Evolutionary conservation across 2,329 filamentous ascomycete genomes (phyloP), one percentile per base, ranked within the genome.

Genomic region (Xenoacremonium recifei): DNA sequence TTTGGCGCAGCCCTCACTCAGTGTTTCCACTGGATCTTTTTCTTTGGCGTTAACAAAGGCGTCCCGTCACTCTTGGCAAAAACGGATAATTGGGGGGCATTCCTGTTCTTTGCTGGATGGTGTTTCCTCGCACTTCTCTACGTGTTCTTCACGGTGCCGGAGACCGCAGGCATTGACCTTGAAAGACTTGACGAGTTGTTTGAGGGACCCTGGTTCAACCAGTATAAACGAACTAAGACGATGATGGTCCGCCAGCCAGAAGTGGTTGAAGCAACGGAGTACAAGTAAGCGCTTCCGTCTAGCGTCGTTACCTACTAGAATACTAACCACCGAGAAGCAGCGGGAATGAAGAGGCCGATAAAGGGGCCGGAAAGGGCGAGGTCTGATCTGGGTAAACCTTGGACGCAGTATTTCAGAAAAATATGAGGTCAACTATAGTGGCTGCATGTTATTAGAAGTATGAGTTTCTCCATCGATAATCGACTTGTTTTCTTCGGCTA

Each of bases 71-170:
- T 71, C 4, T 55, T 71, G 2, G 31, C 46, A 1, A 30, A 40
- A 2, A 65, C 57, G 13, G 20, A 71, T 45, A 62, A 69, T 30
- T 71, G 68, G 68, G 69, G 69, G 2, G 66, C 67, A 1, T 50
- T 50, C 23, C 39, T 50, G 3, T 72, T 71, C 39, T 71, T 71
- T 44, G 67, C 61, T 1, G 61, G 44, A 3, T 70, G 62, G 62
- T 69, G 65, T 45, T 57, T 61, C 27, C 33, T 67, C 2, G 58
- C 63, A 1, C 40, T 70, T 2, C 11, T 65, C 10, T 71, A 71
- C 37, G 60, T 64, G 2, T 70, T 57, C 47, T 42, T 70, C 13
- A 48, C 65, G 27, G 65, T 72, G 0, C 68, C 69, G 2, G 68
- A 72, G 60, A 23, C 48, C 55, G 57, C 66, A 10, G 66, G 65